Evolutionary conservation across 192 early-diverging fungal species (phyloP).

Genomic region (Entomortierella parvispora): DNA sequence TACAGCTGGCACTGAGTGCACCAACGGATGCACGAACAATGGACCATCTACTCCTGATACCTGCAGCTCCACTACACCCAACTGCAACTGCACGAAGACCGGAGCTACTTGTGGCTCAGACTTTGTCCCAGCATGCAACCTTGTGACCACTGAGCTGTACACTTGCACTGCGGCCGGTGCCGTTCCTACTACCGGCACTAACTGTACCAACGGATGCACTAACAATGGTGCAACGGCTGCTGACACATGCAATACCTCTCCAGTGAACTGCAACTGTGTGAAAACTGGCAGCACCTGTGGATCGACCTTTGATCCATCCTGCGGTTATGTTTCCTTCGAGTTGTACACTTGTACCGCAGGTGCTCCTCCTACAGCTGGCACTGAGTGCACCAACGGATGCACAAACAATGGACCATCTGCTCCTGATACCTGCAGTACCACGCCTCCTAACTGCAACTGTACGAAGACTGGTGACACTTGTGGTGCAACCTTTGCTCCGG

Average conservation of each 20-base stretch:
- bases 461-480: background rate
- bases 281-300: no score
- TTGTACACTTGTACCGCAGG: no score
- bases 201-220: background rate
- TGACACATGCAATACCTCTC: slow-evolving; percentile 2
- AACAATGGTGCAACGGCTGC: background rate
- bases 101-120: background rate
- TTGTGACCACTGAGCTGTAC: background rate
- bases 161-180: background rate
- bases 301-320: no score
- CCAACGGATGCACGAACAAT: no score
- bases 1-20: no score
- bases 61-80: background rate
- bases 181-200: background rate
- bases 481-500: background rate
- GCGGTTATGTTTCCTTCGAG: no score
- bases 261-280: no score
- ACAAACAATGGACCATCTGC: background rate
- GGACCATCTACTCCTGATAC: no score
- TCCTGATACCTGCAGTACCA: no score
- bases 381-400: no score
- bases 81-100: slow-evolving; percentile 2
- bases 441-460: no score
- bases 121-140: background rate
- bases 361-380: no score